These are phyloP conservation scores for Tetracladium marchalianum DNA, from an alignment of 495 filamentous ascomycete genomes.

Conservation along the genomic window DNA sequence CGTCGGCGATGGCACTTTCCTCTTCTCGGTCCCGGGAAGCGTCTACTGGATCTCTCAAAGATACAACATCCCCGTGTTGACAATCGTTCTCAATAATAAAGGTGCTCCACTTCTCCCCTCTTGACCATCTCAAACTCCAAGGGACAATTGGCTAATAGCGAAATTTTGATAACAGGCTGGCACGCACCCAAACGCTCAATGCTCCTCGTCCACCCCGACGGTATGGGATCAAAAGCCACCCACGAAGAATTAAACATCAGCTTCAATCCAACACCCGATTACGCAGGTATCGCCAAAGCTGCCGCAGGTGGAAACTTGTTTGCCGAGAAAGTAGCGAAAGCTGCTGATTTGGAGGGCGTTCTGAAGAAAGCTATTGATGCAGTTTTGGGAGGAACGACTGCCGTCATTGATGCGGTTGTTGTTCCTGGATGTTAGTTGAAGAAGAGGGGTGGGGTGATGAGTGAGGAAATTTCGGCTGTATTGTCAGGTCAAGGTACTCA, in stretches of 20 bases:
- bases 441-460: constrained; percentile 29
- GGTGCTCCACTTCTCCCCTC: constrained; percentile 31
- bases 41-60: constrained; percentile 89
- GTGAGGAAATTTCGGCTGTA: constrained; percentile 37
- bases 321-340: constrained; percentile 50
- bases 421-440: constrained; percentile 21
- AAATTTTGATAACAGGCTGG: constrained; percentile 61
- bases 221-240: constrained; percentile 62
- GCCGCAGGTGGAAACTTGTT: constrained; percentile 69
- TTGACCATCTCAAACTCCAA: neutral
- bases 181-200: constrained; percentile 72
- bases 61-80: constrained; percentile 81
- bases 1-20: constrained; percentile 85
- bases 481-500: constrained; percentile 20
- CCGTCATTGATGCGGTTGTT: constrained; percentile 37
- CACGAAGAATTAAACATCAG: constrained; percentile 87
- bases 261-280: constrained; percentile 80
- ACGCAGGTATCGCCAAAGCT: constrained; percentile 83
- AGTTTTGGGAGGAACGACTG: constrained; percentile 55
- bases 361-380: constrained; percentile 57
- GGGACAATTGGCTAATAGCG: neutral
- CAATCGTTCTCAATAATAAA: constrained; percentile 90
- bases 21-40: constrained; percentile 80
- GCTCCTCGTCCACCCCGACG: constrained; percentile 75
- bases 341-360: constrained; percentile 47